Base-by-base conservation (phyloP, 805 yeast genomes). In the Pichia phayaonensis region DNA sequence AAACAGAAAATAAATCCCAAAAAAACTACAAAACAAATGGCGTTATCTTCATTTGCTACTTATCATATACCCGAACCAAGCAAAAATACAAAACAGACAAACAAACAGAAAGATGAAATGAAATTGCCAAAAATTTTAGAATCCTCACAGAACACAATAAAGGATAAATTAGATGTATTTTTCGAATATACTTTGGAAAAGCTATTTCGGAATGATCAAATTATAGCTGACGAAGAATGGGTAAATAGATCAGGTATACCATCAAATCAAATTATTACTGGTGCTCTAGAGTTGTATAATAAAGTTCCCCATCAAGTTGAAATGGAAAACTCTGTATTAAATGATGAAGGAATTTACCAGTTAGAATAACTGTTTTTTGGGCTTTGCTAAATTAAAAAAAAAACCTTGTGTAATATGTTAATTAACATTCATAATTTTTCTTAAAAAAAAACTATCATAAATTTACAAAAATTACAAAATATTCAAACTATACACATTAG, bases 151-250 rank as follows among this genome's bases (percentile, higher is more conserved):
- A 42, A 48, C 18, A 53, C 55, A 4, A 38, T 29, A 15, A 41
- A 40, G 4, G 23, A 42, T 5, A 23, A 22, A 12, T 3, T 40
- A 21, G 15, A 18, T 16, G 24, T 40, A 7, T 20, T 10, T 3
- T 45, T 54, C 40, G 22, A 31, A 24, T 27, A 41, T 12, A 16
- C 44, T 6, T 21, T 39, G 4, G 39, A 52, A 13, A 41, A 13
- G 5, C 8, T 3, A 1, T 12, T 26, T 36, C 48, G 44, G 26
- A 44, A 41, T 4, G 4, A 5, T 10, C 36, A 26, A 12, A 2
- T 54, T 1, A 23, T 15, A 1, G 31, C 42, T 20, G 58, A 56
- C 40, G 46, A 48, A 15, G 10, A 29, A 13, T 55, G 59, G 59
- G 23, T 46, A 2, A 36, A 45, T 10, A 31, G 59, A 24, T 31